phyloP scores from a whole-genome alignment of 1,139 yeast genomes.

The Suhomyces anneliseae region DNA sequence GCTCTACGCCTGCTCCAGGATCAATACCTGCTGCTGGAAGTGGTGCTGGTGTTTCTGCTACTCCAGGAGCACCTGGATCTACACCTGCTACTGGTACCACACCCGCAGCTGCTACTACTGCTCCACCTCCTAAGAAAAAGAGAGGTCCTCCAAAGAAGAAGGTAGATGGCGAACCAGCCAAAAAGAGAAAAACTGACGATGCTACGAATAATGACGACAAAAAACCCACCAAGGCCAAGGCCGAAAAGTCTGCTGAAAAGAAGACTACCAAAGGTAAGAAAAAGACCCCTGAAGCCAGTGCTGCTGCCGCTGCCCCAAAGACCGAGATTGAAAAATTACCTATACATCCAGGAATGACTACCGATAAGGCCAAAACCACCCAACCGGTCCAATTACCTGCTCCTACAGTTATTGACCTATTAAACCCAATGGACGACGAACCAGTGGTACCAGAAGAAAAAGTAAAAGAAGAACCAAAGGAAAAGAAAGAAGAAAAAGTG shows the following conservation, averaged over 20 bases:
- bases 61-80: conserved; percentile 10
- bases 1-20: conserved; percentile 2
- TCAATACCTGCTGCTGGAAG: conserved; percentile 3
- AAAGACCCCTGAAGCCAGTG: conserved; percentile 10
- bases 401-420: conserved; percentile 20
- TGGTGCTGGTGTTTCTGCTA: not conserved
- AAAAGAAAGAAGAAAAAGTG: conserved; percentile 31
- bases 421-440: conserved; percentile 14
- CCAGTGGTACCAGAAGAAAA: conserved; percentile 7
- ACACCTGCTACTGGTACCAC: too few relatives aligned
- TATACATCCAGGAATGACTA: conserved; percentile 22
- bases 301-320: conserved; percentile 13
- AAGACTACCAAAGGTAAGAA: conserved; percentile 10
- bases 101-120: not conserved
- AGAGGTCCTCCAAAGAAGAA: conserved; percentile 17
- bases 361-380: conserved; percentile 16
- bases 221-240: conserved; percentile 9
- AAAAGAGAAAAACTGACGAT: conserved; percentile 19
- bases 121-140: conserved; percentile 14
- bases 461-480: conserved; percentile 17
- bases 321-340: conserved; percentile 19
- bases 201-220: conserved; percentile 6
- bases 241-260: conserved; percentile 12
- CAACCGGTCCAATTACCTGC: conserved; percentile 14
- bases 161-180: conserved; percentile 12